phyloP scores from a whole-genome alignment of 2,329 filamentous ascomycete species.

The Neonectria hederae region DNA sequence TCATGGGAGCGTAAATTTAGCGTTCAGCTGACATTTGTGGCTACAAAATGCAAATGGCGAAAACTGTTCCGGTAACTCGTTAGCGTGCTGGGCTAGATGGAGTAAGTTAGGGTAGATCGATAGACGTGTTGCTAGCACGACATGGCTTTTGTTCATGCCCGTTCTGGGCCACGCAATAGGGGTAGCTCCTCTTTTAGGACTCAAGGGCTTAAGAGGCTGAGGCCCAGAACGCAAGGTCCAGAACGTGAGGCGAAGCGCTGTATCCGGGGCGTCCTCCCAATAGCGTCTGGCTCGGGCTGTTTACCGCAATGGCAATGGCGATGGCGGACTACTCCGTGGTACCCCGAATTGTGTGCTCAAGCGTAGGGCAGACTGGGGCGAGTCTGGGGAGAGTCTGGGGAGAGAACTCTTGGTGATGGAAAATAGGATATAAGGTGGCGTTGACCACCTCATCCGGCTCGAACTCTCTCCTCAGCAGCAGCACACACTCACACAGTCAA shows the following conservation, averaged over 20 bases:
- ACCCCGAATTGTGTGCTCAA: background rate
- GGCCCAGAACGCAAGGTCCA: background rate
- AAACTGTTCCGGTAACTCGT: background rate
- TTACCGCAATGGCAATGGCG: background rate
- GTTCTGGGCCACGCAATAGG: background rate
- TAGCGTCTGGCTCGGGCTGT: background rate
- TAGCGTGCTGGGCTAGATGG: background rate
- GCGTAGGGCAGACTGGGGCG: background rate
- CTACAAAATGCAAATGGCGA: background rate
- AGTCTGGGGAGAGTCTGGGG: too few relatives aligned
- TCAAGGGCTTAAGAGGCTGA: background rate
- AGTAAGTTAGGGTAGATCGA: background rate
- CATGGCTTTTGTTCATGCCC: background rate
- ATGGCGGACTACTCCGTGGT: background rate
- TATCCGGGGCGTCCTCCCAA: background rate
- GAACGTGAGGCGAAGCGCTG: background rate
- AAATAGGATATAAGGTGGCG: slow-evolving; percentile 1
- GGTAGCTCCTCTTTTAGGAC: background rate
- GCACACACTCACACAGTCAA: background rate
- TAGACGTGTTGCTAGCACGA: background rate
- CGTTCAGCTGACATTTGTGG: background rate
- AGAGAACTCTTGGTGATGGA: background rate
- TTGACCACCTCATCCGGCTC: background rate
- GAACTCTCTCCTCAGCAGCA: background rate
- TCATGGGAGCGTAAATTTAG: background rate